Base-by-base conservation (phyloP, 768 basidiomycete genomes). In the Kwoniella newhampshirensis region DNA sequence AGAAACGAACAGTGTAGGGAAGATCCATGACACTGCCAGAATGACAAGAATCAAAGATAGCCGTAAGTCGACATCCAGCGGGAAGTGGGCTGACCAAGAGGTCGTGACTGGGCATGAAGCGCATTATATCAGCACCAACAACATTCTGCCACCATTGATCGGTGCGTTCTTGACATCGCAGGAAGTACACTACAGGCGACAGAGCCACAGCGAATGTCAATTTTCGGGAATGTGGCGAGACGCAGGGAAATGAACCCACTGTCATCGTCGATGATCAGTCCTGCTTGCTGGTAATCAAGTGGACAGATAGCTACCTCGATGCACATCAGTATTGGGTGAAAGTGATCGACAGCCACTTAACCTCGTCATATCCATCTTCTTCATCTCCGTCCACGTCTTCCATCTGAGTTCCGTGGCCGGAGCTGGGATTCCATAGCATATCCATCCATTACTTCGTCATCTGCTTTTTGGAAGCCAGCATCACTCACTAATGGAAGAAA, bases 371-470 rank as follows among this genome's bases (percentile, higher is more conserved):
- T 18, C 62, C 73, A 54, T 76, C 74, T 21, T 62, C 69, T 46
- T 73, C 68, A 48, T 75, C 75, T 4, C 74, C 78, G 47, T 71
- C 64, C 2, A 77, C 32, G 76, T 96, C 94, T 60, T 87, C 81
- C 0, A 87, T 86, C 75, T 92, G 92, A 8, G 90, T 91, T 25
- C 94, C 94, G 63, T 97, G 93, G 11, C 93, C 93, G 9, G 91
- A 93, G 75, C 90, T 74, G 43, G 12, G 7, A 41, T 51, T 39
- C 51, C 43, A 15, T 25, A 35, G 13, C 26, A 32, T 18, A 20
- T 9, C 13, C 28, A 20, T 26, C 18, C 54, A 15, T 13, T 2
- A 3, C 35, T 7, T 35, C 20, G 6, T 20, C 17, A 21, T 7
- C 26, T 11, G 30, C 2, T 26, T n/a, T n/a, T n/a, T n/a, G n/a